A percentile compares a stretch with the other conserved stretches of the same genome.
phyloP scores from a whole-genome alignment of 352 stramenopile genomes.

The Phytophthora lateralis region DNA sequence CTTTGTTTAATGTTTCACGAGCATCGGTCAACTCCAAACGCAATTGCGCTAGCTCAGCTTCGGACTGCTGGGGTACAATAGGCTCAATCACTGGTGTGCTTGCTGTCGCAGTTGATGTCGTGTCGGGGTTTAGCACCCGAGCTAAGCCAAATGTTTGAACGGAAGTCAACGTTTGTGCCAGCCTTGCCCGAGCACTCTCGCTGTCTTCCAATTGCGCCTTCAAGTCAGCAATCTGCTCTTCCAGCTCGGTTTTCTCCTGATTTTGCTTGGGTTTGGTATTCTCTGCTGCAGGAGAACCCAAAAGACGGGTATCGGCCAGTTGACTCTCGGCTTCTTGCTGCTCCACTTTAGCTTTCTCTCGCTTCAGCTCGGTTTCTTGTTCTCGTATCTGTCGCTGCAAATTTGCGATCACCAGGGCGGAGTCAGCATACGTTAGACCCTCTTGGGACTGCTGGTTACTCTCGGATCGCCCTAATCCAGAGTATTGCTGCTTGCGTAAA shows the following conservation, averaged over 20 bases:
- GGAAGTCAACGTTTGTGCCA: slow-evolving; percentile 61
- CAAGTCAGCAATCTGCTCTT: slow-evolving; percentile 35
- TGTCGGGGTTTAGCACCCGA: slow-evolving; percentile 17
- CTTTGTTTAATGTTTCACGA: slow-evolving; percentile 12
- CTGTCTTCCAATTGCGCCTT: slow-evolving; percentile 68
- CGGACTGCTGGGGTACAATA: slow-evolving; percentile 9
- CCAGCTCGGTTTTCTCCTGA: slow-evolving; percentile 31
- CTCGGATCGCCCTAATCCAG: slow-evolving; percentile 11
- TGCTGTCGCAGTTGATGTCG: slow-evolving; percentile 7
- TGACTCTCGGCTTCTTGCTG: slow-evolving; percentile 24
- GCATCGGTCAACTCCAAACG: slow-evolving; percentile 13
- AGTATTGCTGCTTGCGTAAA: slow-evolving; percentile 55
- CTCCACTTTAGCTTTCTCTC: slow-evolving; percentile 32
- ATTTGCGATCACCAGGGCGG: slow-evolving; percentile 44
- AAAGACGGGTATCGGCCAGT: neutral
- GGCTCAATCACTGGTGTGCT: neutral
- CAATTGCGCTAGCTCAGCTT: slow-evolving; percentile 26
- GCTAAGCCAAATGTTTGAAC: slow-evolving; percentile 40
- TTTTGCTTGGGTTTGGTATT: slow-evolving; percentile 6
- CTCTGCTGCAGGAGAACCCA: slow-evolving; percentile 3
- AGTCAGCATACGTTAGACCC: slow-evolving; percentile 39
- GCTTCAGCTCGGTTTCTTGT: slow-evolving; percentile 29
- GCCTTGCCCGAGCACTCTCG: slow-evolving; percentile 62
- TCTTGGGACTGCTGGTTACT: slow-evolving; percentile 26
- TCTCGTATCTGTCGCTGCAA: slow-evolving; percentile 38